Conservation (phyloP, 441 rosid species). For the Gossypium lobatum region DNA sequence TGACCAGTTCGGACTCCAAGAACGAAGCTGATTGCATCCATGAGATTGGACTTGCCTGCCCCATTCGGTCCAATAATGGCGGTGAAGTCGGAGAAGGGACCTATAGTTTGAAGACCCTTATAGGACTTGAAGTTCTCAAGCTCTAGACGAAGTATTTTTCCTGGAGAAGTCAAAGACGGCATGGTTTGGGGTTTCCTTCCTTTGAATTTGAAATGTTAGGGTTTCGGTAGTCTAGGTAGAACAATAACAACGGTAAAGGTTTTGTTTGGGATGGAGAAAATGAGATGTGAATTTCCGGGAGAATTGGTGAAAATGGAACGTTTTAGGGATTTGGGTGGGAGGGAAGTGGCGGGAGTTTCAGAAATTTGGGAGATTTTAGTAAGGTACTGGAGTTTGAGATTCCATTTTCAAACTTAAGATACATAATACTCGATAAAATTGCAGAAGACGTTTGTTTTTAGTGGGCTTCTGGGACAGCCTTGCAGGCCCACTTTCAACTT, state of each 20-base stretch:
- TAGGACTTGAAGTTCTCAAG: conserved; percentile 98
- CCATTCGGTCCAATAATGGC: conserved; percentile 99
- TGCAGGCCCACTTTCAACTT: not conserved
- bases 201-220: not conserved
- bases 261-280: not conserved
- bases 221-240: not conserved
- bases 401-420: not conserved
- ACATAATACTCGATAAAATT: not conserved
- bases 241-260: not conserved
- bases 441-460: not conserved
- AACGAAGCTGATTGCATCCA: conserved; percentile 99
- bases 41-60: conserved; percentile 91
- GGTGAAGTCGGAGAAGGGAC: conserved; percentile 95
- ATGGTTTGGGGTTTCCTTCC: conserved; percentile 22
- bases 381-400: not conserved
- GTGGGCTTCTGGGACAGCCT: not conserved
- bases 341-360: conserved; percentile 11
- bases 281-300: not conserved
- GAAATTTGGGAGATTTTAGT: not conserved
- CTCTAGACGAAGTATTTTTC: conserved; percentile 73
- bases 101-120: conserved; percentile 77
- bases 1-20: conserved; percentile 98
- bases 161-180: conserved; percentile 71
- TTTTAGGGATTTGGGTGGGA: not conserved
- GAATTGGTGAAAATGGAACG: not conserved